A percentile compares a stretch with the other conserved stretches of the same genome.
These are phyloP conservation scores for Eimeria necatrix DNA, from an alignment of 169 alveolate species.

Conservation along the genomic window DNA sequence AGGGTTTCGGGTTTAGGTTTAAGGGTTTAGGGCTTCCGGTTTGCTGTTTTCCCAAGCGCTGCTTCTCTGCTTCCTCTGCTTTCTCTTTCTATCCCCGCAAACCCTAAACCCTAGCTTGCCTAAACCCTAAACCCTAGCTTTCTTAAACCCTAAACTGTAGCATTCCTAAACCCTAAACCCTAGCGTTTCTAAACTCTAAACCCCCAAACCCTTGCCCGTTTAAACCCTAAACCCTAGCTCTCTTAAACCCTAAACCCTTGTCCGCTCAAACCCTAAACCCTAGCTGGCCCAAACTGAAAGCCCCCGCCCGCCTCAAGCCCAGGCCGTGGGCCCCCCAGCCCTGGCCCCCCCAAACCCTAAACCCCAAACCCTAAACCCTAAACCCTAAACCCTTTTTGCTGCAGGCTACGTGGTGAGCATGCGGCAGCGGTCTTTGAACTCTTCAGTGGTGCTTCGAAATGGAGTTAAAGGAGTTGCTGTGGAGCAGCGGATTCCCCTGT, in stretches of 20 bases:
- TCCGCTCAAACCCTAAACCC: too few species aligned
- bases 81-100: too few species aligned
- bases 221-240: background rate
- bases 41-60: too few species aligned
- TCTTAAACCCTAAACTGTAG: background rate
- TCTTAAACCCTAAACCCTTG: background rate
- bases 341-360: background rate
- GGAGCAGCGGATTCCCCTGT: conserved; percentile 82
- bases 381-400: background rate
- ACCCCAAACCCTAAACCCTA: background rate
- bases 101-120: too few species aligned
- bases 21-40: too few species aligned
- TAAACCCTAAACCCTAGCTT: background rate
- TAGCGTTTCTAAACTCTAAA: background rate
- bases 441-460: conserved; percentile 76
- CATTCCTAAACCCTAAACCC: background rate
- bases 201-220: too few species aligned
- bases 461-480: conserved; percentile 79
- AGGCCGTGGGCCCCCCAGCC: background rate
- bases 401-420: conserved; percentile 78
- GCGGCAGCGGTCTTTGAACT: conserved; percentile 55
- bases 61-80: too few species aligned
- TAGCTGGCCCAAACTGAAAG: background rate
- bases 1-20: background rate
- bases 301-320: background rate